Evolutionary conservation across 179 eudicot genomes (phyloP).

Genomic region (Camellia oleifera): DNA sequence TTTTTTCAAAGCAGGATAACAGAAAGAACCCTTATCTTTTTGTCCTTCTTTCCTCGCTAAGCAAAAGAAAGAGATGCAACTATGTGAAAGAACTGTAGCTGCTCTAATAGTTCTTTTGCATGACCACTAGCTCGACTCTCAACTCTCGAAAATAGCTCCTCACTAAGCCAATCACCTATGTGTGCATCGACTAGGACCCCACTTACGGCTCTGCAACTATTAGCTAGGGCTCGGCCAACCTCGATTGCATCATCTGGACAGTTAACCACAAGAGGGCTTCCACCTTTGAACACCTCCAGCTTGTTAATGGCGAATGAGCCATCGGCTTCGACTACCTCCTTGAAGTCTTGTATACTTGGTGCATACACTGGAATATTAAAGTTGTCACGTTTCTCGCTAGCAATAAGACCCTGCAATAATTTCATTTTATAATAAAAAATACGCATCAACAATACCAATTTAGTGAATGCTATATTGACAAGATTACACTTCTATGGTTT

Average conservation of each 20-base stretch:
- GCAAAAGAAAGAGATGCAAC: conserved; percentile 79
- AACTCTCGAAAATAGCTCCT: conserved; percentile 64
- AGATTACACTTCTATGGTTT: too few species aligned
- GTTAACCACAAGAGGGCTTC: conserved; percentile 83
- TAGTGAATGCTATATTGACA: not conserved
- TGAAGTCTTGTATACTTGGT: conserved; percentile 77
- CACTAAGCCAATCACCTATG: conserved; percentile 67
- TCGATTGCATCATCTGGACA: conserved; percentile 67
- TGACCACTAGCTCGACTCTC: conserved; percentile 56
- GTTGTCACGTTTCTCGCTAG: conserved; percentile 67
- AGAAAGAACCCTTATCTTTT: not conserved
- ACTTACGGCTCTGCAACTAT: conserved; percentile 70
- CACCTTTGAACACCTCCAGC: conserved; percentile 80
- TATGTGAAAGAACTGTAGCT: conserved; percentile 85
- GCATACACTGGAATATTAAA: conserved; percentile 95
- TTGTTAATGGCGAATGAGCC: conserved; percentile 66
- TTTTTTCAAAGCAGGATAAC: not conserved
- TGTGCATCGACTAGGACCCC: conserved; percentile 95
- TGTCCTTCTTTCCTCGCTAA: not conserved
- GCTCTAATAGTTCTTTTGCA: conserved; percentile 66
- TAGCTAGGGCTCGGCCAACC: conserved; percentile 79
- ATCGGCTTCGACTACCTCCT: conserved; percentile 77
- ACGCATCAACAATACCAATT: not conserved
- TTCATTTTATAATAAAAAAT: not conserved
- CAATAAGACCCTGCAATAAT: conserved; percentile 58